Percentiles rank a stretch among this genome's conserved stretches.
phyloP scores from a whole-genome alignment of 345 rosid genomes.

The Salix udensis region DNA sequence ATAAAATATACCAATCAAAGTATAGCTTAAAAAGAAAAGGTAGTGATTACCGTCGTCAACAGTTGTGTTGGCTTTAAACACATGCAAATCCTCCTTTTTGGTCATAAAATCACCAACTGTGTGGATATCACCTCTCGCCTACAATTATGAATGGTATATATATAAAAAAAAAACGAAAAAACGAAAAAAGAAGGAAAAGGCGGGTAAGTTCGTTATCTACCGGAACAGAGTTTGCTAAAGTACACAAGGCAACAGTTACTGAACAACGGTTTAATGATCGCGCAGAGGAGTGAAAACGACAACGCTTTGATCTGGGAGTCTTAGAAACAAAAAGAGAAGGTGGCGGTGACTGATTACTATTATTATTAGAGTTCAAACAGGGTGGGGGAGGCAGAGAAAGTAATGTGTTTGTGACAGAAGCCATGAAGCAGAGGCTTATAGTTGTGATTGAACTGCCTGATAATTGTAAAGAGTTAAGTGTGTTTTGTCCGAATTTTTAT shows the following conservation, averaged over 20 bases:
- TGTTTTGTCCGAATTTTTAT: neutral
- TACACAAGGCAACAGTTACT: neutral
- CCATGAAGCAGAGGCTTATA: too few species aligned
- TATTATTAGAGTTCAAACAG: too few species aligned
- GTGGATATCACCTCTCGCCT: slow-evolving; percentile 57
- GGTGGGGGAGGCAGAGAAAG: neutral
- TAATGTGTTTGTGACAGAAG: too few species aligned
- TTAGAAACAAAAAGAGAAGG: neutral
- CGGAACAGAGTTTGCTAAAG: neutral
- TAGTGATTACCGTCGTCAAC: slow-evolving; percentile 65
- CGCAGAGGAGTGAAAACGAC: neutral
- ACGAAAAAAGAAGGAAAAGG: neutral
- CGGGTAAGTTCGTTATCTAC: neutral
- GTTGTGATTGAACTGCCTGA: neutral
- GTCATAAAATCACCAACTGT: slow-evolving; percentile 94
- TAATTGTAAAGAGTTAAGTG: neutral
- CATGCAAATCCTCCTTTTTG: slow-evolving; percentile 61
- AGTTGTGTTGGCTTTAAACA: slow-evolving; percentile 68
- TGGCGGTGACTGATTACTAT: neutral
- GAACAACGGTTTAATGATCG: neutral
- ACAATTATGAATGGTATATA: slow-evolving; percentile 10
- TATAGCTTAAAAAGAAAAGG: slow-evolving; percentile 1
- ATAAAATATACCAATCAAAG: neutral
- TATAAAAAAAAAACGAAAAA: neutral
- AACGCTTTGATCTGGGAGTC: neutral